A percentile compares a stretch with the other conserved stretches of the same genome.
Conservation (phyloP, 129 eudicot species). For the Tagetes patula region DNA sequence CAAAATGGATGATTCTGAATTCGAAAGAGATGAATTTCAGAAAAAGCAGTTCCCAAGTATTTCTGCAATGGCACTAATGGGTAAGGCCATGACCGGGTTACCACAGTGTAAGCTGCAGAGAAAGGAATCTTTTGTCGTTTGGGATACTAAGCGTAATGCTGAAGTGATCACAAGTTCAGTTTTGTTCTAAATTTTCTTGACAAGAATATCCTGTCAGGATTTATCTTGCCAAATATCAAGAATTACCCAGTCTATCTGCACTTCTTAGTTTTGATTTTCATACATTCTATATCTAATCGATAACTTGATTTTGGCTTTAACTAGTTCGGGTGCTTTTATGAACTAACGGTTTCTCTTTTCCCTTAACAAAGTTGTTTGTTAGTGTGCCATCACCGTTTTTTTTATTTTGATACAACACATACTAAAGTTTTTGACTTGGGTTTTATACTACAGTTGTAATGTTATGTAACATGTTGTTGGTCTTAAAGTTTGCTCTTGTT, state of each 20-base stretch:
- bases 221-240: not conserved
- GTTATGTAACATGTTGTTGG: too few species aligned
- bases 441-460: too few species aligned
- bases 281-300: slow-evolving; percentile 9
- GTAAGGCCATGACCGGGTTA: slow-evolving; percentile 70
- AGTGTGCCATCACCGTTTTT: not conserved
- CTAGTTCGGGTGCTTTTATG: slow-evolving; percentile 14
- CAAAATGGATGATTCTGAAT: slow-evolving; percentile 34
- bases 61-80: slow-evolving; percentile 93
- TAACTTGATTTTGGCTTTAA: slow-evolving; percentile 12
- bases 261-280: not conserved
- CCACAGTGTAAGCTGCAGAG: slow-evolving; percentile 58
- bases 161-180: not conserved
- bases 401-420: too few species aligned
- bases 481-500: too few species aligned
- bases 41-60: slow-evolving; percentile 84
- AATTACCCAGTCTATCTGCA: not conserved
- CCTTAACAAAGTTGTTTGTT: not conserved
- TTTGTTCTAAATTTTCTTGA: slow-evolving; percentile 20
- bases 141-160: slow-evolving; percentile 50
- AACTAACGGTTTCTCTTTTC: not conserved
- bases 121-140: slow-evolving; percentile 64
- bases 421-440: not conserved
- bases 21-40: slow-evolving; percentile 31
- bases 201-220: not conserved